Percentiles rank a stretch among this genome's conserved stretches.
Evolutionary conservation across 2,329 filamentous ascomycete genomes (phyloP).

Genomic region (Microdochium paspali): DNA sequence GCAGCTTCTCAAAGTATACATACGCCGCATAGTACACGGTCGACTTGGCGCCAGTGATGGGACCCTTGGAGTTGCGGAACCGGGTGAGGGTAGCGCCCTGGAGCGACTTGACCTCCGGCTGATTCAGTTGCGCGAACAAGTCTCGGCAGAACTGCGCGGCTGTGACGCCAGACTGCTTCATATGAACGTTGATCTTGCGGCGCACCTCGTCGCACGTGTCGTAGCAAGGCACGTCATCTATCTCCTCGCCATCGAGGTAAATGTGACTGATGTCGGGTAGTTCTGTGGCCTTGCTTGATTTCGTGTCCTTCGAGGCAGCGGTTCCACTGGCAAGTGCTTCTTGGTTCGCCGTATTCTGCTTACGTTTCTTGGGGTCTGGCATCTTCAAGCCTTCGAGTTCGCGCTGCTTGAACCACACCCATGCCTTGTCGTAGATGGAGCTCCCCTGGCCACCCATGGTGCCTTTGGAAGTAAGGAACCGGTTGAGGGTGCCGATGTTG

Average conservation of each 20-base stretch:
- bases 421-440: slow-evolving; percentile 7
- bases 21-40: slow-evolving; percentile 43
- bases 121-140: slow-evolving; percentile 23
- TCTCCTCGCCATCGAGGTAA: slow-evolving; percentile 30
- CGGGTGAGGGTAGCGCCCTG: slow-evolving; percentile 31
- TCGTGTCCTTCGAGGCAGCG: slow-evolving; percentile 3
- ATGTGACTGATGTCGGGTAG: slow-evolving; percentile 27
- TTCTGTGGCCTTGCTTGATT: slow-evolving; percentile 1
- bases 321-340: neutral
- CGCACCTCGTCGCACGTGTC: slow-evolving; percentile 50
- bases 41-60: slow-evolving; percentile 32
- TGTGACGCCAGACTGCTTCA: slow-evolving; percentile 34
- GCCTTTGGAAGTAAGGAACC: slow-evolving; percentile 8
- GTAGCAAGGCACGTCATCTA: slow-evolving; percentile 34
- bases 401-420: slow-evolving; percentile 14
- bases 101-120: slow-evolving; percentile 19
- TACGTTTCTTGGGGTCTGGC: slow-evolving; percentile 13
- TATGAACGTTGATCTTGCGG: slow-evolving; percentile 41
- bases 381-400: slow-evolving; percentile 12
- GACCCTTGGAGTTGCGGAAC: slow-evolving; percentile 40
- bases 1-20: slow-evolving; percentile 50
- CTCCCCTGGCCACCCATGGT: slow-evolving; percentile 7
- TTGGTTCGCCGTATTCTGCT: slow-evolving; percentile 9
- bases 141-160: slow-evolving; percentile 38
- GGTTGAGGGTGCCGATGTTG: slow-evolving; percentile 5